Percentiles rank a stretch among this genome's conserved stretches.
Conservation (phyloP, 345 rosid species). For the Anacardium occidentale region DNA sequence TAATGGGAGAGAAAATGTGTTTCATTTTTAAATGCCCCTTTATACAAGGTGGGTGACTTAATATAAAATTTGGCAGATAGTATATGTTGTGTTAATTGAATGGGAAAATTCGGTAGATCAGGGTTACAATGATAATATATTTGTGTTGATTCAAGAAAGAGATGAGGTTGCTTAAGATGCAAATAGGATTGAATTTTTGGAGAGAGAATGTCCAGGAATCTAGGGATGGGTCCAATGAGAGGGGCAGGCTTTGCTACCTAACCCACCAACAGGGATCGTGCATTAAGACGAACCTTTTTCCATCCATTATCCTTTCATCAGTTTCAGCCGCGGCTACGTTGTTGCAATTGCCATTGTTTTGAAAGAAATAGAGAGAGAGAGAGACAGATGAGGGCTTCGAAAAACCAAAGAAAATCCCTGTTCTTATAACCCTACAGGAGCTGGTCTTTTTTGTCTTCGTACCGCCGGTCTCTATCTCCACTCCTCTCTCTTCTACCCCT, state of each 20-base stretch:
- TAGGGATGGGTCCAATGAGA: conserved; percentile 51
- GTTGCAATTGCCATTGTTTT: conserved; percentile 10
- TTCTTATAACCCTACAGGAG: conserved; percentile 30
- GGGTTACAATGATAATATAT: not conserved
- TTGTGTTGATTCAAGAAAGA: no score
- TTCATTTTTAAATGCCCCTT: no score
- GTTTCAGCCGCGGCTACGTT: conserved; percentile 17
- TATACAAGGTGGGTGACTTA: no score
- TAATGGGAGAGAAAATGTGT: conserved; percentile 8
- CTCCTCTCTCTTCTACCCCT: conserved; percentile 14
- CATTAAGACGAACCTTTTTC: conserved; percentile 38
- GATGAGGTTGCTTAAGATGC: conserved; percentile 23
- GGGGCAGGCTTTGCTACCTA: conserved; percentile 69
- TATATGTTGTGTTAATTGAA: no score
- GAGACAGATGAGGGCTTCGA: conserved; percentile 18
- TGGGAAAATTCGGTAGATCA: no score
- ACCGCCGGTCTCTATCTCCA: conserved; percentile 16
- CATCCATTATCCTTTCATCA: conserved; percentile 38
- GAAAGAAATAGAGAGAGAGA: conserved; percentile 5
- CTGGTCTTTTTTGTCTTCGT: conserved; percentile 31
- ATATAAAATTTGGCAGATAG: no score
- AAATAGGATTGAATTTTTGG: conserved; percentile 26
- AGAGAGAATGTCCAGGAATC: conserved; percentile 36
- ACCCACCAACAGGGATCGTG: conserved; percentile 79
- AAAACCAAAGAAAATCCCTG: conserved; percentile 25